Conservation (phyloP, 2,329 filamentous ascomycete species). For the Rutstroemia sydowiana region DNA sequence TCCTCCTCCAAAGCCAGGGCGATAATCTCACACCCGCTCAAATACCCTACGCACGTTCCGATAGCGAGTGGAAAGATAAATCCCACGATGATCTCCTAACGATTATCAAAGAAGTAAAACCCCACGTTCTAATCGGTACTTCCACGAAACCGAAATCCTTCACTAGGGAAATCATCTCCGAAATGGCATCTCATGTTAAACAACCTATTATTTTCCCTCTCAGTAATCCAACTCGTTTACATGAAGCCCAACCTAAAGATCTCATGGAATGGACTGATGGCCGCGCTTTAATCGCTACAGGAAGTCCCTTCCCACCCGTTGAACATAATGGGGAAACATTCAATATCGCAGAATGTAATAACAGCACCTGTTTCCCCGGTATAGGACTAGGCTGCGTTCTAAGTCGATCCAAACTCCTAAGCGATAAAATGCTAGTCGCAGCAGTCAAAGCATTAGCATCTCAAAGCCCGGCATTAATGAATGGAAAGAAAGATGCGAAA, state of each 20-base stretch:
- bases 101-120: conserved; percentile 63
- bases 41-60: conserved; percentile 55
- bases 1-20: conserved; percentile 57
- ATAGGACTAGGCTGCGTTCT: conserved; percentile 77
- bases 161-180: conserved; percentile 62
- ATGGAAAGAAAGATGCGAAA: conserved; percentile 38
- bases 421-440: conserved; percentile 74
- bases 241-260: conserved; percentile 74
- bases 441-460: conserved; percentile 67
- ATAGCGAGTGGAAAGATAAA: conserved; percentile 54
- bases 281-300: conserved; percentile 72
- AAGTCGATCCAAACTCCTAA: conserved; percentile 57
- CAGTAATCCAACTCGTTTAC: conserved; percentile 76
- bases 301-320: conserved; percentile 74
- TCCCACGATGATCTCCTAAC: conserved; percentile 52
- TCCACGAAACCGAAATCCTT: conserved; percentile 73
- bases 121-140: conserved; percentile 77
- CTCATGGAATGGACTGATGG: conserved; percentile 73
- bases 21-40: conserved; percentile 61
- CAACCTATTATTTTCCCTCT: conserved; percentile 75
- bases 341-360: conserved; percentile 74
- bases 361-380: conserved; percentile 76
- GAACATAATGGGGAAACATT: conserved; percentile 45
- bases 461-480: conserved; percentile 58
- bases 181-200: conserved; percentile 67